Percentiles rank a stretch among this genome's conserved stretches.
Conservation (phyloP, 2,329 filamentous ascomycete genomes). For the Exophiala calicioides region DNA sequence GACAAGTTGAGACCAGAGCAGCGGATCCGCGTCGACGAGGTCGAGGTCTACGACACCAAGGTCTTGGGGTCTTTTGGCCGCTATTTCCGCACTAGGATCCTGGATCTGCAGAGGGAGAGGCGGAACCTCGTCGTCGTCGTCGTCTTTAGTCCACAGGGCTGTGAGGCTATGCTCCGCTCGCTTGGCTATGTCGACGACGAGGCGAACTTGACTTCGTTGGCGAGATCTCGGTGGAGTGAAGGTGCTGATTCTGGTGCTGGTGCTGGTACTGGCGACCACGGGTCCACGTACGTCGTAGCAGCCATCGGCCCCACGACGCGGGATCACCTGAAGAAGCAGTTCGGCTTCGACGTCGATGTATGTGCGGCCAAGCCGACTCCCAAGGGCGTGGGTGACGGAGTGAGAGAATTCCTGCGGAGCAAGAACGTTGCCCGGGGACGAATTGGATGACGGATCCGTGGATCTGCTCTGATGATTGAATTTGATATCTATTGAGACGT, state of each 20-base stretch:
- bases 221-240: constrained; percentile 29
- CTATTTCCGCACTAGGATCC: constrained; percentile 61
- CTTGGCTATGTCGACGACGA: constrained; percentile 50
- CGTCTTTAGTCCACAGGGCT: constrained; percentile 63
- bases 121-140: constrained; percentile 40
- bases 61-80: constrained; percentile 76
- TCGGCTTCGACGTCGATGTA: constrained; percentile 50
- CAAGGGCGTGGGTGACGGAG: constrained; percentile 71
- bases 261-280: constrained; percentile 19
- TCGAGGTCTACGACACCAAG: constrained; percentile 83
- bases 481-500: no score
- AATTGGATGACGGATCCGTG: no score
- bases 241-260: background rate
- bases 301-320: constrained; percentile 94
- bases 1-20: constrained; percentile 45
- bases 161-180: constrained; percentile 60
- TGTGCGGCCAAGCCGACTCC: constrained; percentile 81
- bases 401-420: constrained; percentile 52
- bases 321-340: constrained; percentile 61
- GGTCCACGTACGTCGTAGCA: constrained; percentile 61
- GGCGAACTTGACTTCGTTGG: constrained; percentile 36
- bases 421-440: constrained; percentile 8
- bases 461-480: constrained; percentile 2
- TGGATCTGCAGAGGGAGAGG: constrained; percentile 41
- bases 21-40: constrained; percentile 70